These are phyloP conservation scores for Cucurbita moschata DNA, from an alignment of 306 rosid species.

Conservation along the genomic window DNA sequence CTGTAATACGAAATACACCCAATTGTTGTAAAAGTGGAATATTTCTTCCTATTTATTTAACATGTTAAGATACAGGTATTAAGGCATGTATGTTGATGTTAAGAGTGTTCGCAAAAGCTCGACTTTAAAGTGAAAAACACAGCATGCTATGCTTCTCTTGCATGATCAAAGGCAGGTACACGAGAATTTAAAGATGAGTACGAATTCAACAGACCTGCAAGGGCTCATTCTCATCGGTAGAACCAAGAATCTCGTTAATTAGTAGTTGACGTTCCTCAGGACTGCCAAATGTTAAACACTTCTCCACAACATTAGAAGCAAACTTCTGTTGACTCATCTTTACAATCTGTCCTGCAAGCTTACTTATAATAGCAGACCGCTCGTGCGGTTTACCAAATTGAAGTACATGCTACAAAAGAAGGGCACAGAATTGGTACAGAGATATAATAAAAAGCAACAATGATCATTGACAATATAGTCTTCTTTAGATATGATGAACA, in stretches of 20 bases:
- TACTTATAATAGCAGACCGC: constrained; percentile 57
- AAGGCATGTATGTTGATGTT: too few species aligned
- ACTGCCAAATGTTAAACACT: constrained; percentile 75
- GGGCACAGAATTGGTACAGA: neutral
- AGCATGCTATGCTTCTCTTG: neutral
- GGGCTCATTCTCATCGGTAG: constrained; percentile 90
- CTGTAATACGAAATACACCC: neutral
- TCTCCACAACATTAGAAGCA: constrained; percentile 98
- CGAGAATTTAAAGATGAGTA: neutral
- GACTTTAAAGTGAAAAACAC: neutral
- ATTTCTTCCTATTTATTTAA: neutral
- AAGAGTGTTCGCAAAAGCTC: neutral
- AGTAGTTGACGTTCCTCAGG: constrained; percentile 73
- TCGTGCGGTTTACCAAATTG: constrained; percentile 70
- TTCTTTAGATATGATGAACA: neutral
- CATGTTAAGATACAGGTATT: too few species aligned
- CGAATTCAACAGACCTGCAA: constrained; percentile 51
- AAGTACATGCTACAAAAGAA: constrained; percentile 55
- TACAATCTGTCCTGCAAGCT: constrained; percentile 94
- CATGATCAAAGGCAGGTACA: neutral
- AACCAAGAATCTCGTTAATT: constrained; percentile 88
- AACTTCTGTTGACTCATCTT: constrained; percentile 97
- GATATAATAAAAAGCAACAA: neutral
- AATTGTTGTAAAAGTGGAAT: neutral
- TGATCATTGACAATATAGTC: neutral